These are phyloP conservation scores for Fibroporia radiculosa DNA, from an alignment of 768 basidiomycete species.

Conservation along the genomic window DNA sequence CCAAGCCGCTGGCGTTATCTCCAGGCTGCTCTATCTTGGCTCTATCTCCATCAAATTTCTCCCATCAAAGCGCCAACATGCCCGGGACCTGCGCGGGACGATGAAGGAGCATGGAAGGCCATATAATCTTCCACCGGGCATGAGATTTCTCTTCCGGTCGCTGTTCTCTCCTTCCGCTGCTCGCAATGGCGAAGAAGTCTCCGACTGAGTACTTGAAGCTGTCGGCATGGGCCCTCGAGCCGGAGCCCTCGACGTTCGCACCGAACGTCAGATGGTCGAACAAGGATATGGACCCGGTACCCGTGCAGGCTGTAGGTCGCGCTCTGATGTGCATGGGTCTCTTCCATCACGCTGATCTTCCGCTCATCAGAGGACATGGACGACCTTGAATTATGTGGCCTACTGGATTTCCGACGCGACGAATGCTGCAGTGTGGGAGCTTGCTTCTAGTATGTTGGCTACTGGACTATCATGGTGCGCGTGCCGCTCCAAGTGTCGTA, in stretches of 20 bases:
- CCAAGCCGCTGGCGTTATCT: no score
- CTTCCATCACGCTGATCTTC: not conserved
- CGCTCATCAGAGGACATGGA: conserved; percentile 47
- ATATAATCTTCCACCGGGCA: not conserved
- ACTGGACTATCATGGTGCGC: conserved; percentile 62
- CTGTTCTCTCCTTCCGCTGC: not conserved
- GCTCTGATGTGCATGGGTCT: not conserved
- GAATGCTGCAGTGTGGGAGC: conserved; percentile 35
- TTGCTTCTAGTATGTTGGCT: conserved; percentile 70
- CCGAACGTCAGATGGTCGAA: conserved; percentile 57
- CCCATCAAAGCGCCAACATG: not conserved
- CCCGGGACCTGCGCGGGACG: no score
- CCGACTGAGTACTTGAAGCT: conserved; percentile 23
- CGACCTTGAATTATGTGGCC: conserved; percentile 54
- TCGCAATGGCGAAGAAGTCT: not conserved
- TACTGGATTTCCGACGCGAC: conserved; percentile 41
- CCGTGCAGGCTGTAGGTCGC: conserved; percentile 27
- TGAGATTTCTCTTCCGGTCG: not conserved
- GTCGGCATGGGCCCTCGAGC: conserved; percentile 43
- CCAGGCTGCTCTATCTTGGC: not conserved
- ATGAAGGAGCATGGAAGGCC: no score
- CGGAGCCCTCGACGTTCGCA: conserved; percentile 48
- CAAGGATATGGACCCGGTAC: conserved; percentile 73
- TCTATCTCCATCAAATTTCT: not conserved
- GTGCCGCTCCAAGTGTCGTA: not conserved